Conservation (phyloP, 2,329 filamentous ascomycete species). For the Pestalotiopsis sp. region DNA sequence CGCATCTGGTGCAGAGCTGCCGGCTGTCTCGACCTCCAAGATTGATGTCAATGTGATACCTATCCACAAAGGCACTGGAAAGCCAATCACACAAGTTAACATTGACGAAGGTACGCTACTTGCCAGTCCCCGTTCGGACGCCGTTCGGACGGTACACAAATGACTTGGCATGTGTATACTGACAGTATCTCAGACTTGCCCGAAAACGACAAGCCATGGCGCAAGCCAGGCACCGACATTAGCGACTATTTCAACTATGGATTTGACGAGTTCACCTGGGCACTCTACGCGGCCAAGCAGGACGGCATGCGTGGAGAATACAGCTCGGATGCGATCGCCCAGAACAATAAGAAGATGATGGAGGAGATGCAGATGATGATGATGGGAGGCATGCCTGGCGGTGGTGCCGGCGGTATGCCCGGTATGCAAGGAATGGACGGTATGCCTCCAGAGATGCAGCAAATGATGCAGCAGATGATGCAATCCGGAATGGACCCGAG, state of each 20-base stretch:
- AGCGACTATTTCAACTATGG: slow-evolving; percentile 99
- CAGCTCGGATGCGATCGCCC: slow-evolving; percentile 63
- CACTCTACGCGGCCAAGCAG: slow-evolving; percentile 89
- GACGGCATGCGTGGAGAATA: slow-evolving; percentile 77
- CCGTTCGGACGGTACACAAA: not conserved
- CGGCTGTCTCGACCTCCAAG: slow-evolving; percentile 76
- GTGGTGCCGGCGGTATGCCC: slow-evolving; percentile 32
- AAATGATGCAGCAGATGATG: slow-evolving; percentile 74
- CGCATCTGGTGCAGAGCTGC: slow-evolving; percentile 30
- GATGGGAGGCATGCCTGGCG: slow-evolving; percentile 55
- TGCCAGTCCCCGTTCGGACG: not conserved
- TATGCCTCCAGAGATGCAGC: slow-evolving; percentile 68
- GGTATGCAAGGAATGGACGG: slow-evolving; percentile 61
- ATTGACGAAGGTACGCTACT: slow-evolving; percentile 64
- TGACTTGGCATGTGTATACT: not conserved
- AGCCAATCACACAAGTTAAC: slow-evolving; percentile 76
- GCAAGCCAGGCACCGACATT: slow-evolving; percentile 89
- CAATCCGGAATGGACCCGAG: slow-evolving; percentile 64
- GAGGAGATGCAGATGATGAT: slow-evolving; percentile 70
- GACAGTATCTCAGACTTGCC: slow-evolving; percentile 56
- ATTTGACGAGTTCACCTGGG: slow-evolving; percentile 98
- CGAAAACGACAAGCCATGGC: slow-evolving; percentile 91
- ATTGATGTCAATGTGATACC: slow-evolving; percentile 86
- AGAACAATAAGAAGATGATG: slow-evolving; percentile 78
- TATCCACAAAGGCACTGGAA: slow-evolving; percentile 76